A percentile compares a stretch with the other conserved stretches of the same genome.
Conservation (phyloP, 1,284 basidiomycete species). For the Apiotrichum siamense region DNA sequence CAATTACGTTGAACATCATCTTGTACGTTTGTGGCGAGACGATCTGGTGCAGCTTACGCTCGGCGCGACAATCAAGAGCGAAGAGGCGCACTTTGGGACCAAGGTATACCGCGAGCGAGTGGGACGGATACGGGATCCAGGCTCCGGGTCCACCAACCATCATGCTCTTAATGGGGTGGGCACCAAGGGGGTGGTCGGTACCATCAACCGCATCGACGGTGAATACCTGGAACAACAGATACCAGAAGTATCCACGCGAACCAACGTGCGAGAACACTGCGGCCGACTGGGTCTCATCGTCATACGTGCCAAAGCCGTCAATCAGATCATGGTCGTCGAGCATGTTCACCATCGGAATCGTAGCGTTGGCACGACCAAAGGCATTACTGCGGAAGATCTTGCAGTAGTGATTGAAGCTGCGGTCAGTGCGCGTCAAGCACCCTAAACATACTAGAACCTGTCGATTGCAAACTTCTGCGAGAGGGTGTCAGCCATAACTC, state of each 20-base stretch:
- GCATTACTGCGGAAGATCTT: conserved; percentile 77
- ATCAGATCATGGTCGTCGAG: conserved; percentile 65
- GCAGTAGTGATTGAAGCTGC: conserved; percentile 80
- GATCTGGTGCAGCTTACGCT: conserved; percentile 72
- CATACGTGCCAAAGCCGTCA: conserved; percentile 78
- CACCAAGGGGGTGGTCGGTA: conserved; percentile 53
- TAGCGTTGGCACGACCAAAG: conserved; percentile 84
- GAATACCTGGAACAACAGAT: conserved; percentile 86
- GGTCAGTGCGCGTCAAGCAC: not conserved
- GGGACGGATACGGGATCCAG: conserved; percentile 70
- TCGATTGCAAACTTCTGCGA: conserved; percentile 61
- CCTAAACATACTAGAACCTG: conserved; percentile 51
- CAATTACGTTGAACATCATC: conserved; percentile 61
- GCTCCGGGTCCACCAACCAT: conserved; percentile 69
- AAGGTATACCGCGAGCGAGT: conserved; percentile 61
- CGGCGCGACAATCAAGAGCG: conserved; percentile 82
- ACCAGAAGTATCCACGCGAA: conserved; percentile 76
- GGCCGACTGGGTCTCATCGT: conserved; percentile 68
- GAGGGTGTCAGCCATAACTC: conserved; percentile 1
- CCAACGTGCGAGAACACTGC: conserved; percentile 67
- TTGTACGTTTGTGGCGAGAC: conserved; percentile 67
- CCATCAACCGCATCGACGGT: conserved; percentile 72
- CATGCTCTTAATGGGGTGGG: conserved; percentile 62
- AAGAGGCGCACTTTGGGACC: conserved; percentile 62
- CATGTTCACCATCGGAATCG: conserved; percentile 66